Conservation (phyloP, 176 grass and related monocot genomes). For the Oryza glaberrima region DNA sequence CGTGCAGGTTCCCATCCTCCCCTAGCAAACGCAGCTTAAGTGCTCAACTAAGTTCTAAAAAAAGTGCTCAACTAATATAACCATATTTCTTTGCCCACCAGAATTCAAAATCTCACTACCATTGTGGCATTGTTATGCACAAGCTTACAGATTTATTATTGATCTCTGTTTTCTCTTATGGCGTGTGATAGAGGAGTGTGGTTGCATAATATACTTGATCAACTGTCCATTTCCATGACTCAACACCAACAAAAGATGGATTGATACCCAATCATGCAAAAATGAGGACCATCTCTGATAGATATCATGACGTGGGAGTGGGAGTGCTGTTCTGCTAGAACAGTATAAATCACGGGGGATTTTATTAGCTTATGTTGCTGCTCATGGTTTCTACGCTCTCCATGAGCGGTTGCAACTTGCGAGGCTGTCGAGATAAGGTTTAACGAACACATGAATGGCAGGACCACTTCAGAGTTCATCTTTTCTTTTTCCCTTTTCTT, state of each 20-base stretch:
- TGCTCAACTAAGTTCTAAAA: no score
- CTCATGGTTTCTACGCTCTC: neutral
- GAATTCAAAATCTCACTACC: neutral
- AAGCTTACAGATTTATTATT: neutral
- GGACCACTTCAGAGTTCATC: neutral
- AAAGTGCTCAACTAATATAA: neutral
- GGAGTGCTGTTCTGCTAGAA: neutral
- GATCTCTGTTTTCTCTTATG: neutral
- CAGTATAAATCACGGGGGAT: neutral
- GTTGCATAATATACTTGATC: neutral
- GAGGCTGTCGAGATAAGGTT: slow-evolving; percentile 1
- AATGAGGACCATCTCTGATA: neutral
- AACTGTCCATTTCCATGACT: neutral
- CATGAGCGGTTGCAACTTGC: neutral
- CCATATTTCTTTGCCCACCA: no score
- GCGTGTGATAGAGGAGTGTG: neutral
- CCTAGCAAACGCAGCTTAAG: no score
- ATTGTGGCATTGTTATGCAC: neutral
- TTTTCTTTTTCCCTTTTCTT: neutral
- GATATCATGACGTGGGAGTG: neutral
- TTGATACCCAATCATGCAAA: neutral
- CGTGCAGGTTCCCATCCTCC: no score
- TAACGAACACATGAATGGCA: neutral
- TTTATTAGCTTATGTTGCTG: neutral
- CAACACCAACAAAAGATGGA: neutral